Evolutionary conservation across 2,329 filamentous ascomycete species (phyloP).

Genomic region (Botrytis hyacinthi): DNA sequence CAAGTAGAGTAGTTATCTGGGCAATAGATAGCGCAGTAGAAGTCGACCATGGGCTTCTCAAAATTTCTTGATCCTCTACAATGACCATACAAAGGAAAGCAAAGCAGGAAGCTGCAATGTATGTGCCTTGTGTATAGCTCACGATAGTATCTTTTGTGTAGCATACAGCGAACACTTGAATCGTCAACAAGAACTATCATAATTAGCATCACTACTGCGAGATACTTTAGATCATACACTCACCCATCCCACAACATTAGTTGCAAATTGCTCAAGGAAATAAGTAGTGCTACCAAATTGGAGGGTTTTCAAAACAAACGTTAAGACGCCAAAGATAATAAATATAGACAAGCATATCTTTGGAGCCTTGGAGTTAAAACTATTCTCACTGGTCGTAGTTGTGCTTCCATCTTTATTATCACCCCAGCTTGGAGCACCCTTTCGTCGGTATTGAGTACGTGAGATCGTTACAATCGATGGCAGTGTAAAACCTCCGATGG

Average conservation of each 20-base stretch:
- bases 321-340: constrained; percentile 42
- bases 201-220: background rate
- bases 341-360: constrained; percentile 17
- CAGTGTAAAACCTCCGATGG: constrained; percentile 11
- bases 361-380: constrained; percentile 58
- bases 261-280: constrained; percentile 4
- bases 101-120: constrained; percentile 13
- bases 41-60: constrained; percentile 36
- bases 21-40: constrained; percentile 25
- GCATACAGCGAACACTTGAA: constrained; percentile 21
- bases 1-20: constrained; percentile 46
- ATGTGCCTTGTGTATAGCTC: constrained; percentile 20
- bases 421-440: constrained; percentile 44
- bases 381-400: constrained; percentile 57
- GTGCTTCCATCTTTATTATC: constrained; percentile 67
- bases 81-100: constrained; percentile 8
- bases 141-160: constrained; percentile 20
- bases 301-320: constrained; percentile 53
- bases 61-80: background rate
- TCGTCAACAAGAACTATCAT: constrained; percentile 9
- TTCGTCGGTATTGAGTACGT: constrained; percentile 4
- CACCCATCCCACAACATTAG: constrained; percentile 12
- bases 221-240: background rate
- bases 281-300: constrained; percentile 30
- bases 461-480: constrained; percentile 16